A percentile compares a stretch with the other conserved stretches of the same genome.
phyloP scores from a whole-genome alignment of 2,329 filamentous ascomycete genomes.

The Knufia fluminis region DNA sequence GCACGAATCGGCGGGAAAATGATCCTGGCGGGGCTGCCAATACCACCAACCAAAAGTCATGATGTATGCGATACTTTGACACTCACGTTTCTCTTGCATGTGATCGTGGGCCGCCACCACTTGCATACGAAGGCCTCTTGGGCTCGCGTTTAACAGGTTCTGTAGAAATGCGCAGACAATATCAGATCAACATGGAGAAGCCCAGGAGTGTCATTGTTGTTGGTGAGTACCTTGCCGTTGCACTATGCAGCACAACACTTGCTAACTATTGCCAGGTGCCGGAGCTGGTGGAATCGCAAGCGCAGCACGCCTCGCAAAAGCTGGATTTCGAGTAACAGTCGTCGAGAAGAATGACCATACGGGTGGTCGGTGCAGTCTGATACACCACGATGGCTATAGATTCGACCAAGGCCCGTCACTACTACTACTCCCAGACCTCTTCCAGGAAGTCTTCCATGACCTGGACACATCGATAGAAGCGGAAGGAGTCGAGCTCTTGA shows the following conservation, averaged over 20 bases:
- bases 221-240: conserved; percentile 32
- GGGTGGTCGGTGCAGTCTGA: conserved; percentile 61
- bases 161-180: not conserved
- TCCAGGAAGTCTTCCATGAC: conserved; percentile 59
- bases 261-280: conserved; percentile 42
- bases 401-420: conserved; percentile 72
- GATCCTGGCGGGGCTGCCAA: not conserved
- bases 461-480: conserved; percentile 56
- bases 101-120: conserved; percentile 1
- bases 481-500: conserved; percentile 59
- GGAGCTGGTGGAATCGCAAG: conserved; percentile 64
- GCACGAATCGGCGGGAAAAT: too few relatives aligned
- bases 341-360: conserved; percentile 69
- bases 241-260: not conserved
- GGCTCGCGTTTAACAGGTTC: not conserved
- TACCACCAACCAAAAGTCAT: conserved; percentile 15
- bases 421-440: conserved; percentile 61
- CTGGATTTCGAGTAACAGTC: conserved; percentile 63
- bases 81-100: conserved; percentile 11
- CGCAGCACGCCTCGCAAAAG: conserved; percentile 60
- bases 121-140: not conserved
- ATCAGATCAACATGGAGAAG: conserved; percentile 17
- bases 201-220: conserved; percentile 45
- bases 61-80: conserved; percentile 18
- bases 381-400: conserved; percentile 44